Evolutionary conservation across 2,329 filamentous ascomycete species (phyloP).

Genomic region (Fusarium sp.): DNA sequence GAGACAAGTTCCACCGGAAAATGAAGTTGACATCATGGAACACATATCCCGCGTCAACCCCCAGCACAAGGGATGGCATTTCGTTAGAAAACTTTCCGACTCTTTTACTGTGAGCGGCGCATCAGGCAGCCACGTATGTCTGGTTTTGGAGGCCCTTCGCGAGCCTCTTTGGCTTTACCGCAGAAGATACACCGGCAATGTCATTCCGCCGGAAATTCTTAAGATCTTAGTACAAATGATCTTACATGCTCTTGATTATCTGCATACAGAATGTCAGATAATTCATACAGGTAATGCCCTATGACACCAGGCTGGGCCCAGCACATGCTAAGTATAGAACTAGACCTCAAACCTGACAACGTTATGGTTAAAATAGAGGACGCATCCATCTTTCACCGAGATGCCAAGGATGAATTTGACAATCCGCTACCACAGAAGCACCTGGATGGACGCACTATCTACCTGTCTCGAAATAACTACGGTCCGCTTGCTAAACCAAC

Average conservation of each 20-base stretch:
- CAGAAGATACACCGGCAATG: slow-evolving; percentile 25
- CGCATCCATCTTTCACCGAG: slow-evolving; percentile 20
- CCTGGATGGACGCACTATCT: slow-evolving; percentile 26
- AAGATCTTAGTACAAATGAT: slow-evolving; percentile 39
- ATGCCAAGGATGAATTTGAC: slow-evolving; percentile 33
- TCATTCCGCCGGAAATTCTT: slow-evolving; percentile 32
- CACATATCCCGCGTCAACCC: slow-evolving; percentile 23
- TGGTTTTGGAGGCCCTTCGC: slow-evolving; percentile 35
- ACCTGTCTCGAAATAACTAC: slow-evolving; percentile 38
- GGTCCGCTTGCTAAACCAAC: slow-evolving; percentile 25
- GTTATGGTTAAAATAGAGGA: slow-evolving; percentile 37
- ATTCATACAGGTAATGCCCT: slow-evolving; percentile 36
- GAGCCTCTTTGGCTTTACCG: slow-evolving; percentile 42
- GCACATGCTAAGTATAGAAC: accelerated
- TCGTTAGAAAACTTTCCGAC: slow-evolving; percentile 30
- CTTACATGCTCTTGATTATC: slow-evolving; percentile 37
- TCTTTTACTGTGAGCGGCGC: slow-evolving; percentile 21
- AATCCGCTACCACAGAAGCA: slow-evolving; percentile 37
- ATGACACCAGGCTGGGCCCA: no score
- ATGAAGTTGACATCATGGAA: slow-evolving; percentile 27
- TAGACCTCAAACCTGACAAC: slow-evolving; percentile 39
- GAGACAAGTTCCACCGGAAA: background rate
- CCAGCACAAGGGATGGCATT: slow-evolving; percentile 31
- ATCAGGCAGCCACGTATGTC: slow-evolving; percentile 24
- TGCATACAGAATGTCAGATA: slow-evolving; percentile 35